Conservation (phyloP, 306 rosid species). For the Dalbergia oliveri region DNA sequence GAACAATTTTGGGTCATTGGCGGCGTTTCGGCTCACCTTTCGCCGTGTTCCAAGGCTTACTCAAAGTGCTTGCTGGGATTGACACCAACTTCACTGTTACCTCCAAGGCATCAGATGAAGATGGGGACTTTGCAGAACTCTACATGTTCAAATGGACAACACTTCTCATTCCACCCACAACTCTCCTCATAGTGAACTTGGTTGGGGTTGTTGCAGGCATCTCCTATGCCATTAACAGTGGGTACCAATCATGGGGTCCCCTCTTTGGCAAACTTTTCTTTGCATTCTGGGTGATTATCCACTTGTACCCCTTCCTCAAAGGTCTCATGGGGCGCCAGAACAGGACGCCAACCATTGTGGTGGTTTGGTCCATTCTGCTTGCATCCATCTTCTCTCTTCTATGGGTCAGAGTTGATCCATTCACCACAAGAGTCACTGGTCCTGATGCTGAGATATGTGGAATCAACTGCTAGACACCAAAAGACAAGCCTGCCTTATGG, state of each 20-base stretch:
- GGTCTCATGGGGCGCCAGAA: conserved; percentile 99
- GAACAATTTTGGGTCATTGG: conserved; percentile 99
- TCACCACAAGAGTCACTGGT: conserved; percentile 87
- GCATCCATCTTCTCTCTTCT: conserved; percentile 94
- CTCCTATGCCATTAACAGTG: conserved; percentile 91
- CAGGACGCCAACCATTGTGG: conserved; percentile 91
- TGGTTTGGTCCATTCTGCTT: conserved; percentile 91
- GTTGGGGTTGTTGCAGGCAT: conserved; percentile 96
- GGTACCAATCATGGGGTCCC: conserved; percentile 99
- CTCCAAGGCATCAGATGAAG: conserved; percentile 97
- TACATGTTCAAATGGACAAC: conserved; percentile 98
- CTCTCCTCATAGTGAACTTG: conserved; percentile 89
- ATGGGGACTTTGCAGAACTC: conserved; percentile 85
- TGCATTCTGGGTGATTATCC: conserved; percentile 97
- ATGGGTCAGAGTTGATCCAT: conserved; percentile 93
- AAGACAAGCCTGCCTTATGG: neutral
- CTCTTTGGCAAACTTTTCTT: conserved; percentile 96
- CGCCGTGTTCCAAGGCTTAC: conserved; percentile 93
- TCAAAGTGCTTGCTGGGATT: conserved; percentile 93
- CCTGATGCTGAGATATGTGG: conserved; percentile 87
- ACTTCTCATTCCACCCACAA: conserved; percentile 93
- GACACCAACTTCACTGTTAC: conserved; percentile 99
- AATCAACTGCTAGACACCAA: conserved; percentile 81
- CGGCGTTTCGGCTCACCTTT: conserved; percentile 92
- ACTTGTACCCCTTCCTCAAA: conserved; percentile 95